Conservation (phyloP, 2,329 filamentous ascomycete species). For the Sclerotinia trifoliorum region DNA sequence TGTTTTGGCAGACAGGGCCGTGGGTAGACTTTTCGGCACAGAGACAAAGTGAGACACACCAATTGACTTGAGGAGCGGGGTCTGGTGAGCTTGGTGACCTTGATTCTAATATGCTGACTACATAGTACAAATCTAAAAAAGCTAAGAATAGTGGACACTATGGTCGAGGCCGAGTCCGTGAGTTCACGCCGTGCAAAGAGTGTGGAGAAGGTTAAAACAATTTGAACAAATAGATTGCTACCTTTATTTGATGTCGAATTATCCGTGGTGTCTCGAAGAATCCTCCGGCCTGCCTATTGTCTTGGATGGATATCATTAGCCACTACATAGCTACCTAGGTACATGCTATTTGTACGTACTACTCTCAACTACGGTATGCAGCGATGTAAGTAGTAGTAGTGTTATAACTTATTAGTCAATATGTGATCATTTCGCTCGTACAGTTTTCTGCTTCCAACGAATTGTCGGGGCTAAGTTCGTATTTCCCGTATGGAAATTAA, state of each 20-base stretch:
- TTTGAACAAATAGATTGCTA: constrained; percentile 10
- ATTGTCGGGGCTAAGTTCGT: not conserved
- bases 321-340: not conserved
- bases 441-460: not conserved
- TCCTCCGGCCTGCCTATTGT: not conserved
- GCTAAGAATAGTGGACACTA: constrained; percentile 27
- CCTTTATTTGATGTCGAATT: not conserved
- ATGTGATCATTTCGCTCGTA: not conserved
- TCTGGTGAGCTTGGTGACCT: constrained; percentile 21
- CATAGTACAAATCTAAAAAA: constrained; percentile 11
- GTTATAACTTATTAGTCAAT: not conserved
- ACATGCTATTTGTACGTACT: constrained; percentile 7
- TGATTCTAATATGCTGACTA: constrained; percentile 14
- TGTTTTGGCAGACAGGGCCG: constrained; percentile 6
- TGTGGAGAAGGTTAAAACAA: constrained; percentile 23
- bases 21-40: constrained; percentile 7
- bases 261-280: not conserved
- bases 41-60: constrained; percentile 8
- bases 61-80: constrained; percentile 16
- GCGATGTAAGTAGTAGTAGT: not conserved
- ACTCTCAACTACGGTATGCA: not conserved
- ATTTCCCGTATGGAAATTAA: constrained; percentile 3
- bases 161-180: constrained; percentile 23
- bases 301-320: constrained; percentile 11
- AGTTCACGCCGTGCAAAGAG: constrained; percentile 12